phyloP scores from a whole-genome alignment of 371 early-diverging fungal species.

The Mortierella sp. region DNA sequence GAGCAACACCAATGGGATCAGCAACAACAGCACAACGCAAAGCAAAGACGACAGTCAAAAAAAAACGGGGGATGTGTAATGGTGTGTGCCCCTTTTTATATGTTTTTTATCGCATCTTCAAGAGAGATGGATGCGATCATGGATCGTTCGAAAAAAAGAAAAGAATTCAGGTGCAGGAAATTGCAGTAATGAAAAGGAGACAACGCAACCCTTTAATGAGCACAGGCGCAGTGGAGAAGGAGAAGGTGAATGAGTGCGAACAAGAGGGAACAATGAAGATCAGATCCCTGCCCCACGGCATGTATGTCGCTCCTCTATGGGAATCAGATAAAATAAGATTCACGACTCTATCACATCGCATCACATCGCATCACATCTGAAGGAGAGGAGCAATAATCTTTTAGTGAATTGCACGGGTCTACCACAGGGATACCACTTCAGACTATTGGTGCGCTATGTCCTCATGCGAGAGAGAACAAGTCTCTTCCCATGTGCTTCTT shows the following conservation, averaged over 20 bases:
- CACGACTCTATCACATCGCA: conserved; percentile 6
- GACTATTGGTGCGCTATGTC: neutral
- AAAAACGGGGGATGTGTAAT: neutral
- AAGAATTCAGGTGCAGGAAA: neutral
- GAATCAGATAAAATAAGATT: too few relatives aligned
- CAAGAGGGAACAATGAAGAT: neutral
- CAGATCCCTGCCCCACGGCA: neutral
- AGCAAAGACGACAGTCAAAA: neutral
- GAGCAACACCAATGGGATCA: neutral
- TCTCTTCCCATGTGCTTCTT: neutral
- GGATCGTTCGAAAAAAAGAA: neutral
- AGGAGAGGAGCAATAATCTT: neutral
- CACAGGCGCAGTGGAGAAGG: neutral
- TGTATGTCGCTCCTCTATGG: too few relatives aligned
- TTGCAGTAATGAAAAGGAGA: neutral
- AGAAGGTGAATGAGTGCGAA: neutral
- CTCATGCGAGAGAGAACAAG: neutral
- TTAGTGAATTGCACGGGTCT: neutral
- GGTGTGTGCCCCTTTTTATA: neutral
- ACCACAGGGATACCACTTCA: neutral
- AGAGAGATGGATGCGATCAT: neutral
- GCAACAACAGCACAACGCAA: neutral
- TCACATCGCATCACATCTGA: conserved; percentile 13
- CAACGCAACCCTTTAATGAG: neutral
- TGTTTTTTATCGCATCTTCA: conserved; percentile 10